Evolutionary conservation across 768 basidiomycete genomes (phyloP).

Genomic region (Lentinula guzmanii): DNA sequence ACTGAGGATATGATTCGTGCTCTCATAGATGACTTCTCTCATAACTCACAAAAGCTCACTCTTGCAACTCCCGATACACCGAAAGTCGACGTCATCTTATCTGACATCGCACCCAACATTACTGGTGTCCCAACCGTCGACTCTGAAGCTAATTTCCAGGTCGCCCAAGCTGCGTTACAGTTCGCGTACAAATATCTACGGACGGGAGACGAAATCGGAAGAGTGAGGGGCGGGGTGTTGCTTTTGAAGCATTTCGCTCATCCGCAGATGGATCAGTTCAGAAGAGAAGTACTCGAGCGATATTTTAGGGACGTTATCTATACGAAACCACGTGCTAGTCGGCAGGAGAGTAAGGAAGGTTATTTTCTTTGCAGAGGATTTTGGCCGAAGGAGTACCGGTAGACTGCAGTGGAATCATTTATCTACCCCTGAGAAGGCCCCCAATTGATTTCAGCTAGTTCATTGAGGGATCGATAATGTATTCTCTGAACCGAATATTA

Average conservation of each 20-base stretch:
- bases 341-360: constrained; percentile 72
- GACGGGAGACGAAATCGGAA: constrained; percentile 34
- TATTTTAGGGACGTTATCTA: constrained; percentile 63
- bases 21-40: constrained; percentile 25
- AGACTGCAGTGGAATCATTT: neutral
- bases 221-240: constrained; percentile 44
- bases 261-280: constrained; percentile 65
- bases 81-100: constrained; percentile 75
- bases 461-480: too few species aligned
- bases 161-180: constrained; percentile 66
- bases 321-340: constrained; percentile 79
- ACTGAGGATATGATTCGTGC: constrained; percentile 41
- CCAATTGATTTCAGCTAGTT: too few species aligned
- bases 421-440: too few species aligned
- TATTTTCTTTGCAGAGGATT: constrained; percentile 84
- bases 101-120: constrained; percentile 86
- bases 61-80: constrained; percentile 18
- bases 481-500: too few species aligned
- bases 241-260: constrained; percentile 82
- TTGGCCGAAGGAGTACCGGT: neutral
- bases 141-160: constrained; percentile 59
- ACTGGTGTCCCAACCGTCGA: constrained; percentile 68
- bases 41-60: constrained; percentile 5
- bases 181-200: constrained; percentile 58
- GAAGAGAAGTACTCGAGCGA: constrained; percentile 46